Conservation (phyloP, 2,329 filamentous ascomycete genomes). For the Zymoseptoria crescenta region DNA sequence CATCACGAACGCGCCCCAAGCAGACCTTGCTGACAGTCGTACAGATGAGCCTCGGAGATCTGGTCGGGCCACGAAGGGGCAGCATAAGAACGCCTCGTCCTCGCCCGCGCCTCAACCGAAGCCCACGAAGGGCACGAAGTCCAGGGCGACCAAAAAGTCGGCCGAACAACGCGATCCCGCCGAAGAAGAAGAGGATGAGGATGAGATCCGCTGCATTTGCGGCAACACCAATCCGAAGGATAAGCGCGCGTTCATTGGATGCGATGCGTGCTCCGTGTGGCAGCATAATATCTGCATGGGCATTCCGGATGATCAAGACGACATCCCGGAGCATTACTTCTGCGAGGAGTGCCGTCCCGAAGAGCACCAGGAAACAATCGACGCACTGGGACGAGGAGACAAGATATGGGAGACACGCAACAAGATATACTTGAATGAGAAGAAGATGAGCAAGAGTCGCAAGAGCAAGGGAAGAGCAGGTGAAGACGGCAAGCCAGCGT, state of each 20-base stretch:
- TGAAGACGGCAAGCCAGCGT: conserved; percentile 23
- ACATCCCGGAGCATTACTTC: conserved; percentile 77
- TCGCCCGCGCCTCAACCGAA: conserved; percentile 31
- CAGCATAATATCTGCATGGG: conserved; percentile 97
- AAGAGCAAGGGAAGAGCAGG: conserved; percentile 42
- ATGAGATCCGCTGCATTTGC: conserved; percentile 80
- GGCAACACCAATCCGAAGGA: conserved; percentile 81
- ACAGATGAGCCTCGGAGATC: conserved; percentile 83
- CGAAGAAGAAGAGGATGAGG: conserved; percentile 37
- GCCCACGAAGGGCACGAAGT: conserved; percentile 40
- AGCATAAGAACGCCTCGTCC: conserved; percentile 79
- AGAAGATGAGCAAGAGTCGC: conserved; percentile 55
- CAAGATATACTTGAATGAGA: conserved; percentile 40
- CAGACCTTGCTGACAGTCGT: conserved; percentile 9
- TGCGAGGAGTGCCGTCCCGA: conserved; percentile 85
- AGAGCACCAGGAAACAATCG: conserved; percentile 72
- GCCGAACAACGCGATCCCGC: conserved; percentile 52
- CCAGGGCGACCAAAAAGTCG: conserved; percentile 34
- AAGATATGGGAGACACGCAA: conserved; percentile 64
- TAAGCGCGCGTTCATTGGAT: conserved; percentile 89
- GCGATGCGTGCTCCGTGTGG: conserved; percentile 87
- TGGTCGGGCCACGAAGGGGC: conserved; percentile 91
- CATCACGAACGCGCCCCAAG: neutral
- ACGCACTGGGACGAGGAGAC: conserved; percentile 70
- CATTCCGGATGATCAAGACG: conserved; percentile 65